Evolutionary conservation across 2,329 filamentous ascomycete genomes (phyloP), one percentile per base, ranked within the genome.

Genomic region (Pestalotiopsis sp.): DNA sequence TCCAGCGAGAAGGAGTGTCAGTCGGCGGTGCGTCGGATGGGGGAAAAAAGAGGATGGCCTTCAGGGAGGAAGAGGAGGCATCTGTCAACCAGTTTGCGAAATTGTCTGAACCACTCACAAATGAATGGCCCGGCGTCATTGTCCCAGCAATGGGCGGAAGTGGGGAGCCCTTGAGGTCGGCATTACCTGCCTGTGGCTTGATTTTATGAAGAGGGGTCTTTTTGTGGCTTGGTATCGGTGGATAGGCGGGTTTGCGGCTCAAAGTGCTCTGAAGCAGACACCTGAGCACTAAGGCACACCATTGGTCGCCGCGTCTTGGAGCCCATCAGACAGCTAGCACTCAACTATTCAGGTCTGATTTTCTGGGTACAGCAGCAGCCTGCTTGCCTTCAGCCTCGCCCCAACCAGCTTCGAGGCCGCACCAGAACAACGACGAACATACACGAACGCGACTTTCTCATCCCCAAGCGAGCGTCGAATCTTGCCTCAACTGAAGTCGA

Each of bases 101-200:
- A 62, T 62, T 62, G 59, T 62, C 59, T 38, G 59, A n/a, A 20
- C 20, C 45, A 52, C 45, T 62, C 59, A 62, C 59, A 62, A 62
- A 62, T 62, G 20, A 62, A 62, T 62, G 20, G 59, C 59, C 59
- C 59, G 31, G 59, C 59, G 59, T 62, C 59, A 62, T 62, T 62
- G 59, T 62, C 59, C 27, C 59, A 62, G 59, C 59, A 62, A 62
- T 62, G 59, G 36, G 36, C 36, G 23, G 27, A 36, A 27, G 23
- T 59, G 27, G 23, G 57, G 23, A 36, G 27, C 13, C 31, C 7
- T 36, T 0, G 27, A 36, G 36, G 59, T 40, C n/a, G 59, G 27
- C 59, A 36, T 62, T 14, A 31, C 27, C n/a, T 36, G 27, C 11
- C 13, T 59, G 23, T 27, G 23, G 23, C 57, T 59, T 52, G 56